Evolutionary conservation across 2,329 filamentous ascomycete species (phyloP).

Genomic region (Zarea fungicola): DNA sequence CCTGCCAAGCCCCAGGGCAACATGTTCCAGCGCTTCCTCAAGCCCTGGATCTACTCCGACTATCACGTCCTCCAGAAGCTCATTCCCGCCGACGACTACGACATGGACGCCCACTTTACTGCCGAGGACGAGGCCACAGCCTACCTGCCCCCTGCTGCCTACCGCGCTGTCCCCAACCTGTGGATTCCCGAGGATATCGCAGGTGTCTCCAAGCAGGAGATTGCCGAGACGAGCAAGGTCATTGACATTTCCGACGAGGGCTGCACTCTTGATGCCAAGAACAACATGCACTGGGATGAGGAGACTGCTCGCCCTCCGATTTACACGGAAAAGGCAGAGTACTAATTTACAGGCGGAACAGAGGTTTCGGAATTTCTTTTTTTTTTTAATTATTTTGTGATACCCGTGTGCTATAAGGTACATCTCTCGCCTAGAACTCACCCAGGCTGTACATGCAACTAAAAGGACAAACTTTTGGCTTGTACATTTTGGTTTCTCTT

Average conservation of each 20-base stretch:
- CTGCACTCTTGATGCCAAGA: constrained; percentile 63
- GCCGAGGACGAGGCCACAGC: constrained; percentile 59
- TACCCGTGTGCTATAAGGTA: constrained; percentile 11
- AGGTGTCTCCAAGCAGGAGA: constrained; percentile 66
- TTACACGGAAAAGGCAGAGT: constrained; percentile 40
- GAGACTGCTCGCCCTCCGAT: constrained; percentile 38
- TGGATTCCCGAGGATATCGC: constrained; percentile 72
- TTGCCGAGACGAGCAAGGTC: constrained; percentile 59
- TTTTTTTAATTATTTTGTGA: constrained; percentile 7
- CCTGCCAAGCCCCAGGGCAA: constrained; percentile 42
- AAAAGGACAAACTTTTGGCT: background rate
- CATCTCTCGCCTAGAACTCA: background rate
- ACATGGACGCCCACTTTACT: constrained; percentile 52
- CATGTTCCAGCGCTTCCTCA: constrained; percentile 57
- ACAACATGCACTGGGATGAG: constrained; percentile 37
- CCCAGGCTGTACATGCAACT: background rate
- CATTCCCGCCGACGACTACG: constrained; percentile 52
- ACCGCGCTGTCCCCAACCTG: constrained; percentile 54
- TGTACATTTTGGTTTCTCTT: background rate
- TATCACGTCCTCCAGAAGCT: constrained; percentile 67
- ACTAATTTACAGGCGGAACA: constrained; percentile 28
- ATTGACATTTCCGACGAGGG: constrained; percentile 70
- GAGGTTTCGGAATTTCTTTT: background rate
- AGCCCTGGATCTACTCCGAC: constrained; percentile 70
- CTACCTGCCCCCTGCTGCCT: constrained; percentile 68